These are phyloP conservation scores for Neurospora discreta DNA, from an alignment of 495 filamentous ascomycete species.

Conservation along the genomic window DNA sequence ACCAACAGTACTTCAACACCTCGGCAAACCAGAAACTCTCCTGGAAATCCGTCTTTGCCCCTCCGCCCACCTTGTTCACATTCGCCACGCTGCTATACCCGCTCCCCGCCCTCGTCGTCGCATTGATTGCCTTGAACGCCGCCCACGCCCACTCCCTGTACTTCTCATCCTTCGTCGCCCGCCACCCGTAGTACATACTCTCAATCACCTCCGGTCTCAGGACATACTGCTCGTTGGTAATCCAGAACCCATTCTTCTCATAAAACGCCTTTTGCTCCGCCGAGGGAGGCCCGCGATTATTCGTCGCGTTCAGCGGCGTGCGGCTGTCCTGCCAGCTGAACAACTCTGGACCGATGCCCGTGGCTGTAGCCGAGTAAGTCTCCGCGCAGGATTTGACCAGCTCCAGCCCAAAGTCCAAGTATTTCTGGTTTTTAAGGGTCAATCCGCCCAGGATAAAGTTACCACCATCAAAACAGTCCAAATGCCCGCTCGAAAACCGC, in stretches of 20 bases:
- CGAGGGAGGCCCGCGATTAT: conserved; percentile 30
- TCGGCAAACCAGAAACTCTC: conserved; percentile 91
- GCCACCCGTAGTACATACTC: conserved; percentile 80
- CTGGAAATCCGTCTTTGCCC: conserved; percentile 54
- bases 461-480: conserved; percentile 78
- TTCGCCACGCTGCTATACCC: conserved; percentile 57
- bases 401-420: conserved; percentile 62
- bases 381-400: conserved; percentile 65
- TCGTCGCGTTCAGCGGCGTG: conserved; percentile 24
- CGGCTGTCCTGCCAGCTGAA: conserved; percentile 56
- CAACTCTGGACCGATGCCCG: conserved; percentile 67
- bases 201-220: conserved; percentile 81
- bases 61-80: conserved; percentile 56
- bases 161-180: conserved; percentile 57
- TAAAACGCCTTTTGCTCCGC: conserved; percentile 46
- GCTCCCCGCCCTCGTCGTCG: conserved; percentile 47
- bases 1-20: conserved; percentile 75
- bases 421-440: conserved; percentile 49
- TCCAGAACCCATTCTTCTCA: conserved; percentile 59
- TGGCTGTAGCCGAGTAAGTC: conserved; percentile 58
- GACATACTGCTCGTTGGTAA: conserved; percentile 49
- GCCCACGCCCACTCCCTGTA: conserved; percentile 84
- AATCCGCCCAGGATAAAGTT: conserved; percentile 81
- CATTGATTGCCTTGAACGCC: conserved; percentile 60
- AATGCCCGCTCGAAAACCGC: conserved; percentile 46